These are phyloP conservation scores for sorghum (Sorghum bicolor) DNA, from an alignment of 176 grass and related monocot genomes.

Conservation along the genomic window DNA sequence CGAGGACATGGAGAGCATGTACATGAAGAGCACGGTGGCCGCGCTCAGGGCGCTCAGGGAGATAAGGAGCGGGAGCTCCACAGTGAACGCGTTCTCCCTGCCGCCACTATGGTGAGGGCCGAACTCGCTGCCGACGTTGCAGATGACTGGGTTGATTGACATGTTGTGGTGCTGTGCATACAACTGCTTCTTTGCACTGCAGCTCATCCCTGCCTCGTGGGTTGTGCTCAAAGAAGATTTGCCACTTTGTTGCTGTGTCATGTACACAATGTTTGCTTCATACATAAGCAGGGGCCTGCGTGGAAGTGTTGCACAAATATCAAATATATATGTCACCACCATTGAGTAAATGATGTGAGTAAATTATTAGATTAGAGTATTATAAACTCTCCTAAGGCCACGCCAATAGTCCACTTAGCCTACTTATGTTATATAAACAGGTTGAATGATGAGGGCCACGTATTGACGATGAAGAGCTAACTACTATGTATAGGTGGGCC, in stretches of 20 bases:
- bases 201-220: background rate
- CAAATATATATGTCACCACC: too few relatives aligned
- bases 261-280: background rate
- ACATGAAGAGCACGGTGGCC: slow-evolving; percentile 68
- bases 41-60: slow-evolving; percentile 58
- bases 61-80: slow-evolving; percentile 70
- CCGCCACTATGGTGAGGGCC: slow-evolving; percentile 45
- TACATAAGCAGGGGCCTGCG: too few relatives aligned
- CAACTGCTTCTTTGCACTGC: background rate
- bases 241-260: background rate
- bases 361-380: too few relatives aligned
- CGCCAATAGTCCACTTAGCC: too few relatives aligned
- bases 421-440: too few relatives aligned
- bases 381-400: too few relatives aligned
- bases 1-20: slow-evolving; percentile 59
- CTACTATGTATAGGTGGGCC: too few relatives aligned
- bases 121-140: background rate
- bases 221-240: background rate
- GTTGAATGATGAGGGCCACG: too few relatives aligned
- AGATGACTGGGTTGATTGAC: slow-evolving; percentile 4
- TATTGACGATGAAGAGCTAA: too few relatives aligned
- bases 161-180: background rate
- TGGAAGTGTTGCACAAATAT: background rate
- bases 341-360: too few relatives aligned
- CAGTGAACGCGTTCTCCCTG: slow-evolving; percentile 55